Percentiles rank a stretch among this genome's conserved stretches.
Evolutionary conservation across 257 asterid genomes (phyloP).

Genomic region (Solanum chiquidenum): DNA sequence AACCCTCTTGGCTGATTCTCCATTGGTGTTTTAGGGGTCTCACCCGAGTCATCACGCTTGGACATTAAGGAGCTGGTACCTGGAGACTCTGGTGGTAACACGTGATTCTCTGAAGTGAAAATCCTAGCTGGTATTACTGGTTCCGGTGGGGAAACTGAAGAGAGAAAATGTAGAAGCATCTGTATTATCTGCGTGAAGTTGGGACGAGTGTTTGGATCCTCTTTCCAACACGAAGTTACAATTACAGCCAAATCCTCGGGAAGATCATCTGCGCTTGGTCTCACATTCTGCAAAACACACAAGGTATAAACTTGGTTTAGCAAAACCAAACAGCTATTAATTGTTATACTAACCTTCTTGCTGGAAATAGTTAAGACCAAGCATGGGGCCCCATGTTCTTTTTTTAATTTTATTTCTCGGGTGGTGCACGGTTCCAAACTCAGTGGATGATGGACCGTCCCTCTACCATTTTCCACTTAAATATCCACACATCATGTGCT

Average conservation of each 20-base stretch:
- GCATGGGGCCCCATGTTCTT: not conserved
- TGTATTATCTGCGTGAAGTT: slow-evolving; percentile 85
- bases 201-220: slow-evolving; percentile 76
- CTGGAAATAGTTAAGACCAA: not conserved
- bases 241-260: slow-evolving; percentile 64
- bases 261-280: slow-evolving; percentile 84
- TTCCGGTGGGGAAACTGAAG: slow-evolving; percentile 56
- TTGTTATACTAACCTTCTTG: not conserved
- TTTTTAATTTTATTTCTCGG: not conserved
- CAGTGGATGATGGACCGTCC: not conserved
- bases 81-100: slow-evolving; percentile 86
- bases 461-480: not conserved
- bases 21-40: slow-evolving; percentile 28
- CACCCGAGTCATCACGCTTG: slow-evolving; percentile 41
- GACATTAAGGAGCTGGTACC: slow-evolving; percentile 89
- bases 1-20: slow-evolving; percentile 43
- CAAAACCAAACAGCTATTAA: not conserved
- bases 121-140: slow-evolving; percentile 47
- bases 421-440: not conserved
- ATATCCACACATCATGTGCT: not conserved
- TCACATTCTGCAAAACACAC: slow-evolving; percentile 45
- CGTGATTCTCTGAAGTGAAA: slow-evolving; percentile 47
- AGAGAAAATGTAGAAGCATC: slow-evolving; percentile 77
- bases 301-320: not conserved
- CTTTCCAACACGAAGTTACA: slow-evolving; percentile 91